Evolutionary conservation across 805 yeast genomes (phyloP).

Genomic region (Candida adriatica): DNA sequence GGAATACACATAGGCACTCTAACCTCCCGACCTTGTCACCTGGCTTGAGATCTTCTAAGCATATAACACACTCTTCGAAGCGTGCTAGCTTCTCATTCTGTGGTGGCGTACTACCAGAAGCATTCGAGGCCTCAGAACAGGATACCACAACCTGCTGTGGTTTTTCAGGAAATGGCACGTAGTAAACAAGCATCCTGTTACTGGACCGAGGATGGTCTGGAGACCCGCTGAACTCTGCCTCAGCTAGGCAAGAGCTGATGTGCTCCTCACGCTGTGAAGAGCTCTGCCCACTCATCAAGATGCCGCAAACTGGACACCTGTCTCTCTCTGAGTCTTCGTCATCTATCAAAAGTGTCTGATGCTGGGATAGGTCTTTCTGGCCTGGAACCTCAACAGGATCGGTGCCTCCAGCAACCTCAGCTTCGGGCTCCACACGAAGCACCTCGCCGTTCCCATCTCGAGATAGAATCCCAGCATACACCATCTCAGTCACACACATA

Average conservation of each 20-base stretch:
- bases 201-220: constrained; percentile 46
- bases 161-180: constrained; percentile 23
- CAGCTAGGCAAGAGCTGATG: constrained; percentile 58
- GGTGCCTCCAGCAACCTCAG: constrained; percentile 1
- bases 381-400: constrained; percentile 12
- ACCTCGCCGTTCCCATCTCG: constrained; percentile 5
- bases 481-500: constrained; percentile 58
- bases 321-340: constrained; percentile 20
- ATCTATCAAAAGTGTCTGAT: constrained; percentile 3
- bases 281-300: constrained; percentile 13
- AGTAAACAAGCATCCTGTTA: constrained; percentile 84
- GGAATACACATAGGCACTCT: constrained; percentile 93
- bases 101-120: constrained; percentile 4
- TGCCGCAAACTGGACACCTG: constrained; percentile 37
- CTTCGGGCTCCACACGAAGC: constrained; percentile 1
- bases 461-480: constrained; percentile 3
- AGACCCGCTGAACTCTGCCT: constrained; percentile 57
- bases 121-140: constrained; percentile 19
- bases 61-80: constrained; percentile 82
- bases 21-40: constrained; percentile 88
- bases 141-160: constrained; percentile 16
- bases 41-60: constrained; percentile 80
- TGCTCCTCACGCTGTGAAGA: constrained; percentile 47
- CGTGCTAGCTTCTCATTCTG: constrained; percentile 20
- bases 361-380: constrained; percentile 7